Percentiles rank a stretch among this genome's conserved stretches.
Conservation (phyloP, 768 basidiomycete genomes). For the Tulasnella sp. region DNA sequence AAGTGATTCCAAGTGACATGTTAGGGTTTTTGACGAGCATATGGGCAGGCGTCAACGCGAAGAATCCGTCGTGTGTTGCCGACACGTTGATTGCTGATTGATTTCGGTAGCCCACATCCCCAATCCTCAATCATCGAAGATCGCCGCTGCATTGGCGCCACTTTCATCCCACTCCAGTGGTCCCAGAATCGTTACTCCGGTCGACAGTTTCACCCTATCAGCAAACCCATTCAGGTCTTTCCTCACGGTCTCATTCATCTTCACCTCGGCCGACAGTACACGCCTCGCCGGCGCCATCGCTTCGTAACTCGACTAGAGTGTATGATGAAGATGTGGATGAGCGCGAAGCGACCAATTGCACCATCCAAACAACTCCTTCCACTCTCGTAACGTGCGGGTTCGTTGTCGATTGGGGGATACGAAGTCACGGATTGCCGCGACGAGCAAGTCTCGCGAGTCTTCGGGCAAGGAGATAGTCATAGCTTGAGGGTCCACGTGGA, state of each 20-base stretch:
- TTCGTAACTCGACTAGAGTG: conserved; percentile 27
- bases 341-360: conserved; percentile 35
- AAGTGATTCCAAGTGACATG: too few relatives aligned
- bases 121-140: too few relatives aligned
- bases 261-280: conserved; percentile 17
- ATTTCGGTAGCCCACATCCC: too few relatives aligned
- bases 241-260: conserved; percentile 25
- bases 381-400: conserved; percentile 20
- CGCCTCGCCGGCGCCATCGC: conserved; percentile 28
- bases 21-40: too few relatives aligned
- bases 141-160: too few relatives aligned
- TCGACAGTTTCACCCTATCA: conserved; percentile 19
- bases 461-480: conserved; percentile 27
- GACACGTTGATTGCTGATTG: too few relatives aligned
- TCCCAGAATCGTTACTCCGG: conserved; percentile 23
- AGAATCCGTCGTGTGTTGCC: too few relatives aligned
- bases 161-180: conserved; percentile 19
- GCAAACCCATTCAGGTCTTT: conserved; percentile 30
- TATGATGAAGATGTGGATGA: conserved; percentile 30
- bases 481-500: conserved; percentile 29
- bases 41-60: too few relatives aligned
- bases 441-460: conserved; percentile 19
- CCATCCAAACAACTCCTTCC: conserved; percentile 30
- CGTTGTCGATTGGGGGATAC: conserved; percentile 10
- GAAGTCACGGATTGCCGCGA: conserved; percentile 16